Base-by-base conservation (phyloP, 2,329 filamentous ascomycete species). In the Cladosporium austrohemisphaericum region DNA sequence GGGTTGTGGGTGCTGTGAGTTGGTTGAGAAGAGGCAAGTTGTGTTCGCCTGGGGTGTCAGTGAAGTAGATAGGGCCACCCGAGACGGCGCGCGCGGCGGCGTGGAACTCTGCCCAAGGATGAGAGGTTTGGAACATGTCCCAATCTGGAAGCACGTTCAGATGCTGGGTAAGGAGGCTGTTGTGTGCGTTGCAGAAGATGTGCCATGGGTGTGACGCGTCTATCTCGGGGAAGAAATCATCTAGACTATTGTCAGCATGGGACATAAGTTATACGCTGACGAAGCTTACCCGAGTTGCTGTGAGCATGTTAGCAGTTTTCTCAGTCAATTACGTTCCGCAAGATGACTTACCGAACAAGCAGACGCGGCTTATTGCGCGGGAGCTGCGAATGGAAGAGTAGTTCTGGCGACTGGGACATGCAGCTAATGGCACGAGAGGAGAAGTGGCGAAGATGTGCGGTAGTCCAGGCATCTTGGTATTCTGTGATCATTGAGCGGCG, bases 1-100 rank as follows among this genome's bases (percentile, higher is more conserved):
- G 74, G 0, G 82, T 75, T 0, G 87, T 93, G 9, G 76, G 72
- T 0, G 86, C 91, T 0, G 86, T 90, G 77, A 97, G 91, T 65
- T 94, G 84, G 22, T 76, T 69, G 52, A 98, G 86, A 13, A 98
- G 68, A 5, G 76, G 69, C 23, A 90, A 61, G 60, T 95, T 78
- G 65, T 97, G 89, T 52, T 88, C 71, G 0, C 89, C 91, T 0
- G 92, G 92, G 0, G 83, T 79, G 67, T 98, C 93, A 0, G 92
- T 97, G 65, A 98, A 91, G 60, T 94, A 96, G 32, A 98, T 85
- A 0, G 92, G 93, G 0, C 93, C 93, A 7, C 93, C 93, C 40
- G 85, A 91, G 8, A 98, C 76, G 65, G 89, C 95, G 38, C 93
- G 80, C 2, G 90, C 91, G 1, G 93, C 92, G 4, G 88, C 93